phyloP scores from a whole-genome alignment of 805 yeast species.

The Torulaspora gathmanii region DNA sequence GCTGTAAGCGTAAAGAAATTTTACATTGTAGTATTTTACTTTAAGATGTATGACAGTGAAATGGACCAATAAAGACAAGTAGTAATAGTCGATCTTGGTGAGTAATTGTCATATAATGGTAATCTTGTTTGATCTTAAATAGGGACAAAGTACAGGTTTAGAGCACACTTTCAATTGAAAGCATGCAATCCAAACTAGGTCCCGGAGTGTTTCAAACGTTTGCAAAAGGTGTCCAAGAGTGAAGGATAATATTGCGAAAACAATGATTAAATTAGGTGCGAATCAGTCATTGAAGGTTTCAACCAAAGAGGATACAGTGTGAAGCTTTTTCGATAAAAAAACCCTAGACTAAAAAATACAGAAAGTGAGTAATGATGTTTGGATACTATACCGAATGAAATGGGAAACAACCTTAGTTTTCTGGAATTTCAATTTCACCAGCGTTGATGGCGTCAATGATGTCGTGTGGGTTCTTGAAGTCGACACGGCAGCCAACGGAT shows the following conservation, averaged over 20 bases:
- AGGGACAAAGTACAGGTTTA: conserved; percentile 60
- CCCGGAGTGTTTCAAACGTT: conserved; percentile 85
- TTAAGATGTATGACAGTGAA: conserved; percentile 40
- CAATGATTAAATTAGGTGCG: conserved; percentile 5
- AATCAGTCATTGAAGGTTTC: conserved; percentile 12
- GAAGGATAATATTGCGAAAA: conserved; percentile 1
- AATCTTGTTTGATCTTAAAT: conserved; percentile 84
- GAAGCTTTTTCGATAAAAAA: conserved; percentile 23
- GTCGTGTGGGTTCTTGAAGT: conserved; percentile 98
- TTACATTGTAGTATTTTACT: neutral
- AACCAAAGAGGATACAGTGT: conserved; percentile 23
- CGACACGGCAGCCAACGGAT: conserved; percentile 99
- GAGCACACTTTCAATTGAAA: neutral
- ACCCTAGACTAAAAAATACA: conserved; percentile 33
- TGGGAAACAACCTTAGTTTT: conserved; percentile 30
- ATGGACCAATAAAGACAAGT: conserved; percentile 62
- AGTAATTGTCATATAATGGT: conserved; percentile 53
- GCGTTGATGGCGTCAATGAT: conserved; percentile 96
- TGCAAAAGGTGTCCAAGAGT: conserved; percentile 10
- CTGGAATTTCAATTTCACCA: conserved; percentile 83
- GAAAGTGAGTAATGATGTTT: conserved; percentile 27
- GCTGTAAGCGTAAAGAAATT: neutral
- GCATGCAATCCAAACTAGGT: conserved; percentile 44
- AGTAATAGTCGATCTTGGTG: conserved; percentile 50
- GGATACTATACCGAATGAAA: conserved; percentile 24